Base-by-base conservation (phyloP, 352 stramenopile genomes). In the Globisporangium cystogenes region DNA sequence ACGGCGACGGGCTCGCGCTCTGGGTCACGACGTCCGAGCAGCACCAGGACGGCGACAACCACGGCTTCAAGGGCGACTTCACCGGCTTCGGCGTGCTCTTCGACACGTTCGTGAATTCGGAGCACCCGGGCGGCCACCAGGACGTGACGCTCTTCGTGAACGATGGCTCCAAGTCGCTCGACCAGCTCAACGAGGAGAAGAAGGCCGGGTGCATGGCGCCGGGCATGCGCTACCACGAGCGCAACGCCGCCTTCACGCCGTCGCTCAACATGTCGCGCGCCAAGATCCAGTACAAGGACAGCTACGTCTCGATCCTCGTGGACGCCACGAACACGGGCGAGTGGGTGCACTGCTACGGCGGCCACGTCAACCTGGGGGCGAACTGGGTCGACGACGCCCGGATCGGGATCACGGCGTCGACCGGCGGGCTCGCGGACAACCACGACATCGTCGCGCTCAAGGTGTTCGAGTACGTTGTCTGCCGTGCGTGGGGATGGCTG, bases 91-190 rank as follows among this genome's bases (percentile, higher is more conserved):
- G 83, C 51, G 59, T 94, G 50, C 55, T 94, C 23, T 87, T 94
- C 54, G 83, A 94, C 59, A 94, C 83, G 58, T 94, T 92, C 67
- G 69, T 89, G 35, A 94, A 94, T 62, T 50, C 69, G 60, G 83
- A 94, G 57, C 79, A 92, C 56, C 55, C 47, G 29, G 83, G 81
- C 21, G 82, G 82, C 26, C 83, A 94, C 68, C 86, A 90, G 64
- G 83, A 94, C 56, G 79, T 94, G 60, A 88, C 76, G 48, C 80
- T 91, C 23, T 77, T 90, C 23, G 71, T 82, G 61, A 94, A 90
- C 64, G 75, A 94, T 53, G 82, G 82, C 51, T 70, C 73, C 11
- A 85, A 86, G 57, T 76, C 72, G 35, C 70, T 92, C 51, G 83
- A 94, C 62, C 73, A 92, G 51, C 67, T 92, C 12, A 81, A 89